These are phyloP conservation scores for Lipomyces sp. DNA, from an alignment of 805 yeast genomes.

Conservation along the genomic window DNA sequence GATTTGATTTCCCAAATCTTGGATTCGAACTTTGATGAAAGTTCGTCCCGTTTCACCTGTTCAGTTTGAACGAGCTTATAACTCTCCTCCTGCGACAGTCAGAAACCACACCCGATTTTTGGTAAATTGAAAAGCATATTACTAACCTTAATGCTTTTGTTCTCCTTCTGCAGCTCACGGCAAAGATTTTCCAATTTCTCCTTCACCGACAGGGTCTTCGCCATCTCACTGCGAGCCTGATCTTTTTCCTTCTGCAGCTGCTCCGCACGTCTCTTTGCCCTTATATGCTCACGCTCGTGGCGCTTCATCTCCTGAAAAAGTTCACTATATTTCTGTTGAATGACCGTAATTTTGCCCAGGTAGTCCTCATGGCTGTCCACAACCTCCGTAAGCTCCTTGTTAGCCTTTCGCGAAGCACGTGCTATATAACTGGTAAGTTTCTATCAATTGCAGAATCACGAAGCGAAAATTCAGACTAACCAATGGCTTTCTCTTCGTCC, in stretches of 20 bases:
- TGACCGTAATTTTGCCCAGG: conserved; percentile 28
- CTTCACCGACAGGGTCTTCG: conserved; percentile 19
- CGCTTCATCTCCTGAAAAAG: conserved; percentile 34
- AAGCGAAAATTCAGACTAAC: not conserved
- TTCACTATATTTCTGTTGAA: conserved; percentile 33
- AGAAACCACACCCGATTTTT: not conserved
- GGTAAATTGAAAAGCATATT: not conserved
- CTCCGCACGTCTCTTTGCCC: conserved; percentile 27
- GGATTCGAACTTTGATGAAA: conserved; percentile 14
- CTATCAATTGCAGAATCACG: not conserved
- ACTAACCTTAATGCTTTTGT: conserved; percentile 26
- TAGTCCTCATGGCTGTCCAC: conserved; percentile 24
- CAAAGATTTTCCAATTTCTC: conserved; percentile 30
- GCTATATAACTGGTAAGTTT: not conserved
- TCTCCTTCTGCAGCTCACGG: conserved; percentile 33
- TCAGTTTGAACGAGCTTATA: conserved; percentile 13
- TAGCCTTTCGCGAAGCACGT: conserved; percentile 11
- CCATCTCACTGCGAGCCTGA: conserved; percentile 13
- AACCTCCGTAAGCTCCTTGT: conserved; percentile 18
- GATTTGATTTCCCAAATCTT: conserved; percentile 17
- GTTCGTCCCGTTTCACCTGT: conserved; percentile 15
- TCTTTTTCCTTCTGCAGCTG: conserved; percentile 22
- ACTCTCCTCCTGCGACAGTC: conserved; percentile 19
- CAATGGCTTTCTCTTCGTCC: conserved; percentile 11
- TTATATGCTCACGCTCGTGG: conserved; percentile 31